Percentiles rank a stretch among this genome's conserved stretches.
Conservation (phyloP, 352 stramenopile genomes). For the Phytophthora sp. region DNA sequence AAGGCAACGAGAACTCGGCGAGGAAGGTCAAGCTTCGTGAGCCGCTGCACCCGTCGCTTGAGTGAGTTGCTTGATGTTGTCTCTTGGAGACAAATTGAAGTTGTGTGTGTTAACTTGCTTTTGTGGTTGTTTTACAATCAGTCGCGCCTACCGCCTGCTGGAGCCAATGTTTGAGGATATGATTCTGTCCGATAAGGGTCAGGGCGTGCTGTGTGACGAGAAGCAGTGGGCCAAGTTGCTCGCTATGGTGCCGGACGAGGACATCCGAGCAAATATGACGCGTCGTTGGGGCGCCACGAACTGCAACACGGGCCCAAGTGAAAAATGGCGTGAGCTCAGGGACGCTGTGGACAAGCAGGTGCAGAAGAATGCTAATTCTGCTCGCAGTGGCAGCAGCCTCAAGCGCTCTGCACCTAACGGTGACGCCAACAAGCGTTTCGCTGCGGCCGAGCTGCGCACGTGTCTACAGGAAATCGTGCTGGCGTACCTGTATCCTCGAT, state of each 20-base stretch:
- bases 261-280: conserved; percentile 70
- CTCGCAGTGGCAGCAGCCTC: conserved; percentile 50
- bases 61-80: conserved; percentile 39
- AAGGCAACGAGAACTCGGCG: conserved; percentile 88
- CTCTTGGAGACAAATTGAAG: background rate
- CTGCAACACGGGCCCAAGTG: conserved; percentile 59
- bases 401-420: conserved; percentile 45
- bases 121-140: conserved; percentile 28
- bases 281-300: conserved; percentile 60
- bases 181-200: conserved; percentile 91
- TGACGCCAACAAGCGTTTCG: conserved; percentile 65
- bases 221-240: conserved; percentile 93
- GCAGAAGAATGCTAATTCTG: conserved; percentile 52
- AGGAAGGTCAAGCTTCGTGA: conserved; percentile 92
- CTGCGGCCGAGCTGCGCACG: conserved; percentile 69
- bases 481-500: conserved; percentile 95
- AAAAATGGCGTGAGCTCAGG: conserved; percentile 92
- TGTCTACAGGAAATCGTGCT: conserved; percentile 97
- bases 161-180: conserved; percentile 95
- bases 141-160: conserved; percentile 93
- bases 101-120: background rate
- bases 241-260: conserved; percentile 93
- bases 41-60: conserved; percentile 95
- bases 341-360: conserved; percentile 74
- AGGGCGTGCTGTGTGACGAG: conserved; percentile 89